A percentile compares a stretch with the other conserved stretches of the same genome.
Conservation (phyloP, 2,329 filamentous ascomycete species). For the Beauveria medogensis region DNA sequence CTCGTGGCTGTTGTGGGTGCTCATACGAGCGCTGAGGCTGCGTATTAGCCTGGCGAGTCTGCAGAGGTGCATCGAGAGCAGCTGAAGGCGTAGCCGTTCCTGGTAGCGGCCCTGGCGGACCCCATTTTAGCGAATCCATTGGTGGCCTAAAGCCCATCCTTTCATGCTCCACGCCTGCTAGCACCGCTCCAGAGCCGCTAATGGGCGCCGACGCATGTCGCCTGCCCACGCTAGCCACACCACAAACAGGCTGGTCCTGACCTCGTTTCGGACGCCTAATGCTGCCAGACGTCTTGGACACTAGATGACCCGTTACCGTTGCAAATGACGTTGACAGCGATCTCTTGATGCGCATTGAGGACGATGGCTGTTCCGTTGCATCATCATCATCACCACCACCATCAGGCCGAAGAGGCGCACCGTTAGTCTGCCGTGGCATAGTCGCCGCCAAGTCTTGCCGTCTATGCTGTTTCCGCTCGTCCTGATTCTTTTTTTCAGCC, state of each 20-base stretch:
- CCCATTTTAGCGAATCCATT: constrained; percentile 16
- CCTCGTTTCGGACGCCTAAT: constrained; percentile 47
- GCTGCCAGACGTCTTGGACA: constrained; percentile 45
- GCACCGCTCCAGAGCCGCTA: constrained; percentile 21
- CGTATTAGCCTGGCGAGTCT: not conserved
- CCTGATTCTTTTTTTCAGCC: not conserved
- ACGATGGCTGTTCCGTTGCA: constrained; percentile 28
- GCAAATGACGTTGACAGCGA: constrained; percentile 54
- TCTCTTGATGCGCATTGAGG: constrained; percentile 38
- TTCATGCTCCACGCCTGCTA: constrained; percentile 19
- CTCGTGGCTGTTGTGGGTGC: not conserved
- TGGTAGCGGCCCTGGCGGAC: constrained; percentile 3
- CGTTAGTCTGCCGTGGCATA: not conserved
- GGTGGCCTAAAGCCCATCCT: constrained; percentile 18
- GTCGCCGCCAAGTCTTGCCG: not conserved
- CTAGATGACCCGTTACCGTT: constrained; percentile 45
- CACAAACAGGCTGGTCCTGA: constrained; percentile 18
- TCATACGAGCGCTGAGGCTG: not conserved
- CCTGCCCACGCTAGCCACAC: constrained; percentile 34
- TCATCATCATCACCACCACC: constrained; percentile 14
- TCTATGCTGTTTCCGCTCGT: constrained; percentile 4
- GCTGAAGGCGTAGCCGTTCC: constrained; percentile 2
- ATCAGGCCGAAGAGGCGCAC: not conserved
- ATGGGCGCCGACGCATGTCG: constrained; percentile 48
- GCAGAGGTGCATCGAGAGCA: not conserved